Conservation (phyloP, 2,329 filamentous ascomycete species). For the Diaporthe helianthi region DNA sequence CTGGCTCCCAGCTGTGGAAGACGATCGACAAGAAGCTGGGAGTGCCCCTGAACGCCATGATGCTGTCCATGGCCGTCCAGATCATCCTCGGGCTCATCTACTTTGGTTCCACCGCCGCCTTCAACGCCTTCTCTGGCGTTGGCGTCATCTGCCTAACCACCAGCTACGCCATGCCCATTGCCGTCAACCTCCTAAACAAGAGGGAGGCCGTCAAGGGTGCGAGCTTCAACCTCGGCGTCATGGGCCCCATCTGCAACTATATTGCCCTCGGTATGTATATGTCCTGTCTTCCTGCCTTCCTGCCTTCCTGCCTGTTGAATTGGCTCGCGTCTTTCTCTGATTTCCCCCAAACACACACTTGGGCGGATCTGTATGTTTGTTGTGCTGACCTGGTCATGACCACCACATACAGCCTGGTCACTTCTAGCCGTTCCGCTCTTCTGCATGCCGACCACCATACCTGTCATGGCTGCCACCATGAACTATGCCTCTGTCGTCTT, state of each 20-base stretch:
- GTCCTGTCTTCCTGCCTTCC: background rate
- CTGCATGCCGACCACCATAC: conserved; percentile 73
- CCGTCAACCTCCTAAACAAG: conserved; percentile 66
- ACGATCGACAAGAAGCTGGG: conserved; percentile 67
- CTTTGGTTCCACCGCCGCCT: conserved; percentile 73
- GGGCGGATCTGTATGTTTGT: conserved; percentile 10
- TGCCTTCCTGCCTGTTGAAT: background rate
- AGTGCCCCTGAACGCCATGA: conserved; percentile 74
- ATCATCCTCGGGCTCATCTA: conserved; percentile 71
- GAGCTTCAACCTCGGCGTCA: conserved; percentile 65
- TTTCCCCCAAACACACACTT: background rate
- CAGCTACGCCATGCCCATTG: conserved; percentile 72
- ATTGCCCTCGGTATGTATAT: conserved; percentile 63
- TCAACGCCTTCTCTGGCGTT: conserved; percentile 75
- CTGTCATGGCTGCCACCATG: conserved; percentile 64
- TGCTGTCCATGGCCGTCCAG: conserved; percentile 72
- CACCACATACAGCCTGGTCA: conserved; percentile 62
- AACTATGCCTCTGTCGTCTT: conserved; percentile 83
- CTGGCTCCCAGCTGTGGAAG: conserved; percentile 67
- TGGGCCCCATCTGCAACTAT: conserved; percentile 69
- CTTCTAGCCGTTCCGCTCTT: conserved; percentile 74
- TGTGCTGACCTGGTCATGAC: conserved; percentile 40
- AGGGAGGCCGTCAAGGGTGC: conserved; percentile 65
- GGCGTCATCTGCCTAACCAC: conserved; percentile 74
- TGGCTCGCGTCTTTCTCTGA: background rate